These are phyloP conservation scores for Nannochloropsis gaditana DNA, from an alignment of 108 stramenopile species.

Conservation along the genomic window DNA sequence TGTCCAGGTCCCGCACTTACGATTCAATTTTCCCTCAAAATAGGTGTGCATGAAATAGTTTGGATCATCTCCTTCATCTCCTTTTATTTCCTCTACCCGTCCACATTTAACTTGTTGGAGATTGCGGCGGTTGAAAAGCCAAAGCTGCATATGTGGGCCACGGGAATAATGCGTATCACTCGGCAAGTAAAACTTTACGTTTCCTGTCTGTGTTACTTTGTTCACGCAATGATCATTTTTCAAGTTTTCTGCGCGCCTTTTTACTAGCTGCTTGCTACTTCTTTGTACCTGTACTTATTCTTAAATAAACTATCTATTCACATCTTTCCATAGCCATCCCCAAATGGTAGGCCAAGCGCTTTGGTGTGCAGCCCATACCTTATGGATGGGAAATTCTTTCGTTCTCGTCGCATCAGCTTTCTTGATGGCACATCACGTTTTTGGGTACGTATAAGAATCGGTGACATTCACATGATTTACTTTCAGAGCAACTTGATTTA, in stretches of 20 bases:
- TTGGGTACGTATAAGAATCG: constrained; percentile 45
- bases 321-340: constrained; percentile 61
- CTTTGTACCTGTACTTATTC: background rate
- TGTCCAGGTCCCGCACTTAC: constrained; percentile 37
- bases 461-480: too few relatives aligned
- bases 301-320: background rate
- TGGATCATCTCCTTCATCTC: constrained; percentile 61
- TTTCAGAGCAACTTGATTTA: too few relatives aligned
- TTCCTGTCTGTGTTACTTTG: too few relatives aligned
- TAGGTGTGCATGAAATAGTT: constrained; percentile 48
- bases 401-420: constrained; percentile 67
- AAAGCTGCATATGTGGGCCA: constrained; percentile 85
- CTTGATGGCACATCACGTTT: constrained; percentile 80
- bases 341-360: constrained; percentile 81
- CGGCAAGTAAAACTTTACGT: constrained; percentile 36
- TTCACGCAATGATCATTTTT: too few relatives aligned
- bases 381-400: constrained; percentile 79
- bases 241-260: too few relatives aligned
- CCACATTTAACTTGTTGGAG: constrained; percentile 87
- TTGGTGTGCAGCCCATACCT: constrained; percentile 84
- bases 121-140: constrained; percentile 53
- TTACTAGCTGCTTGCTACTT: too few relatives aligned
- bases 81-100: constrained; percentile 89
- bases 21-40: background rate
- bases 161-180: constrained; percentile 87